Evolutionary conservation across 202 grass and related monocot species (phyloP), one percentile per base, ranked within the genome.

Genomic region (Schoenoplectus tabernaemontani): DNA sequence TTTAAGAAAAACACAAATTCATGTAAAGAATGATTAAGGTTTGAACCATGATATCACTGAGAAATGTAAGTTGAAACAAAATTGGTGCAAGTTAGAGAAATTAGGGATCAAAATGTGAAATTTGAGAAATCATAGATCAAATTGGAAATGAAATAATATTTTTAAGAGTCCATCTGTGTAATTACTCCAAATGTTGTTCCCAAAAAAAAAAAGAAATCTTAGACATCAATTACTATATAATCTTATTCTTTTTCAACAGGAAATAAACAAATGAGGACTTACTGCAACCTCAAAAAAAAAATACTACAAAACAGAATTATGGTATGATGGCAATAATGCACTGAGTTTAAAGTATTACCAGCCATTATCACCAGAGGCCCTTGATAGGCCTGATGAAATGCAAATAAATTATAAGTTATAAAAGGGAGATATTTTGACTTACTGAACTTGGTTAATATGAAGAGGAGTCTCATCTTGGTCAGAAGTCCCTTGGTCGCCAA

Each of bases 391-490:
- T 81, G 26, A 64, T 48, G 4, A 80, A 44, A 48, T 28, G 46
- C 7, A 36, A 54, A 38, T 70, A 38, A 54, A 67, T n/a, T 39
- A 70, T 2, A n/a, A 50, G 23, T 12, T 0, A 53, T 32, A 66
- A 41, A 66, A 79, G 39, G 6, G 42, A 68, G 11, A 46, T 82
- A 64, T 28, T 17, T 17, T 9, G 60, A 64, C 93, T 90, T 62
- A 96, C 93, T 87, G 87, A 81, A 83, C 65, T 47, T 62, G 60
- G 15, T 91, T 85, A 64, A 93, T 79, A 43, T 89, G 61, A 68
- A 96, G 90, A 83, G 90, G 84, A 59, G 93, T 93, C 73, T 96
- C 90, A 38, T 87, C 77, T 83, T 96, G 93, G 73, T 91, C 93
- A 1, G 81, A 84, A 59, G 86, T 96, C 12, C 88, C 93, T 81